These are phyloP conservation scores for Sanghuangporus sanghuang DNA, from an alignment of 1,284 basidiomycete species.

Conservation along the genomic window DNA sequence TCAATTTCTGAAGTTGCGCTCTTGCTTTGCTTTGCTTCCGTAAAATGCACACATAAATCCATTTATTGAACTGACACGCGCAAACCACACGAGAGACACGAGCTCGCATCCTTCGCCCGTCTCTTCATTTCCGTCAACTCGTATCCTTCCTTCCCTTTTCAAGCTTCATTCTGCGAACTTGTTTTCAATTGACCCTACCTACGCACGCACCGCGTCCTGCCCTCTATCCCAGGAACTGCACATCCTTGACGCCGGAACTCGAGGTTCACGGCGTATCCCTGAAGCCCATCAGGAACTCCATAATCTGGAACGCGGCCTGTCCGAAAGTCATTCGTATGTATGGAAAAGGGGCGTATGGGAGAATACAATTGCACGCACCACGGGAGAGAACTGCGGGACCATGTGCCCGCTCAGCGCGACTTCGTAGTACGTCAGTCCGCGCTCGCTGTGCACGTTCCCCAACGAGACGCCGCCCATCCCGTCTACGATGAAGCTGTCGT, in stretches of 20 bases:
- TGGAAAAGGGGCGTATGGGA: no score
- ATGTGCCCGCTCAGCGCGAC: constrained; percentile 67
- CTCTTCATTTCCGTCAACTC: not conserved
- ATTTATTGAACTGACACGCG: no score
- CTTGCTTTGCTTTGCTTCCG: no score
- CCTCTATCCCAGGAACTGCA: no score
- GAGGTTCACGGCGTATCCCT: constrained; percentile 29
- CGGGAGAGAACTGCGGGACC: constrained; percentile 63
- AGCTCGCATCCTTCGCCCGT: no score
- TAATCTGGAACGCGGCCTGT: constrained; percentile 63
- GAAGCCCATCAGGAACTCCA: constrained; percentile 67
- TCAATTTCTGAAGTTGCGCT: no score
- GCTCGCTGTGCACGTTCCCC: constrained; percentile 59
- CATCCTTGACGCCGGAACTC: not conserved
- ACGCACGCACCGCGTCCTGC: not conserved
- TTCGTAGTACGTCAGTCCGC: constrained; percentile 62
- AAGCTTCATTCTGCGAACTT: not conserved
- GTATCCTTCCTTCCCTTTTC: not conserved
- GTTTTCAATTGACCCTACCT: not conserved
- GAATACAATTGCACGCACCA: constrained; percentile 33
- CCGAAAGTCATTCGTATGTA: no score
- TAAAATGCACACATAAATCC: no score
- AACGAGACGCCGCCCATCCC: constrained; percentile 49
- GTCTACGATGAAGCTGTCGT: constrained; percentile 66
- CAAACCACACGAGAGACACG: not conserved